Conservation (phyloP, 305 asterid genomes). For the Solanum chacoense region DNA sequence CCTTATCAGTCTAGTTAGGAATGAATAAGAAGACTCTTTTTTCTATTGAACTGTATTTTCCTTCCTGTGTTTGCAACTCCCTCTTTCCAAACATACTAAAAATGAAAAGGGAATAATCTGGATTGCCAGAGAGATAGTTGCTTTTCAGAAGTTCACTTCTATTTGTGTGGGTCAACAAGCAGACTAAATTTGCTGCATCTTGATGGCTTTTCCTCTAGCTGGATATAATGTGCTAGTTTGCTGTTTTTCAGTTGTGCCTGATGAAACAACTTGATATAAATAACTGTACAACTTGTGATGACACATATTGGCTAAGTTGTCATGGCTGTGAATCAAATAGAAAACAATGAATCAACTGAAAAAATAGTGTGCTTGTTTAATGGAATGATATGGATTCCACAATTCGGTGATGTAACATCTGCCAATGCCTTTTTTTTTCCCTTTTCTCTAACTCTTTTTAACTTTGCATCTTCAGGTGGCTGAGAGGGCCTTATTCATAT, state of each 20-base stretch:
- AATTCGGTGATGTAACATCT: background rate
- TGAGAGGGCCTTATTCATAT: constrained; percentile 73
- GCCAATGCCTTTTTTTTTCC: background rate
- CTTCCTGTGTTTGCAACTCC: background rate
- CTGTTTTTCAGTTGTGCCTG: background rate
- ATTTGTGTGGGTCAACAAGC: background rate
- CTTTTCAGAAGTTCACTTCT: background rate
- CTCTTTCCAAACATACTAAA: background rate
- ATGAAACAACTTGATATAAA: background rate
- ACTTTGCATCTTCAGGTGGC: constrained; percentile 49
- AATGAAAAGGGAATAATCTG: background rate
- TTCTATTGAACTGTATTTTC: background rate
- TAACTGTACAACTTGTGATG: background rate
- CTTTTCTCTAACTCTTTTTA: background rate
- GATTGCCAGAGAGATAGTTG: background rate
- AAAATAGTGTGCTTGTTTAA: background rate
- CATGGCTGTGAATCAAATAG: background rate
- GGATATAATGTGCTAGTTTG: background rate
- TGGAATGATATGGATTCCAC: background rate
- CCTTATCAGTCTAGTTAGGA: background rate
- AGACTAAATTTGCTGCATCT: background rate
- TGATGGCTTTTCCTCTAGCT: background rate
- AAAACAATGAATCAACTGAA: background rate
- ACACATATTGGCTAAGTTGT: background rate
- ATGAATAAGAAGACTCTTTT: background rate